Evolutionary conservation across 768 basidiomycete species (phyloP), one percentile per base, ranked within the genome.

Genomic region (Leccinum incarnatum): DNA sequence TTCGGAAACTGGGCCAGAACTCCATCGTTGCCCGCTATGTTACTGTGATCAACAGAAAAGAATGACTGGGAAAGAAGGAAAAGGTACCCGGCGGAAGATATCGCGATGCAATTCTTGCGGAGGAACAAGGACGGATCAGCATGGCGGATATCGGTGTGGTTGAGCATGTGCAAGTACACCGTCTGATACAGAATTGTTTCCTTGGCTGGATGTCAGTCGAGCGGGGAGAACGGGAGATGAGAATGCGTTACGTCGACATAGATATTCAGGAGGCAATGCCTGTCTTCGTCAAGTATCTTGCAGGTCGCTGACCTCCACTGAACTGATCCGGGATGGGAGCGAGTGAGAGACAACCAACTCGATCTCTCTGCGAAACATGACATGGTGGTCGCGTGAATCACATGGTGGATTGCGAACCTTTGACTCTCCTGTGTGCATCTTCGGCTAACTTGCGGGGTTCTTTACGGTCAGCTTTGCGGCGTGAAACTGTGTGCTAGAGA

Each of bases 101-200:
- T 83, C 14, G 84, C 84, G 42, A 95, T 71, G 67, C 89, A 91
- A 65, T 91, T 81, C 64, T 89, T 87, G 47, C 86, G 81, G 64
- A 84, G 85, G 71, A 94, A 91, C 7, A 94, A 70, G 1, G 92
- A 93, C 53, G 78, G 79, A 68, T 95, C 89, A 29, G 83, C 81
- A 36, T 78, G 78, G n/a, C 89, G 85, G 60, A 95, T 86, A 69
- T 94, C 92, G 30, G 90, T 90, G 65, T 91, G 87, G 60, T 84
- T 80, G 51, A 93, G 78, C 49, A 86, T 76, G 68, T 93, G 87
- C 56, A 91, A 76, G 68, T 85, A 84, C 55, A 91, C 77, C 9
- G 88, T 88, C 67, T 89, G 87, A 68, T 85, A 89, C 40, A 92
- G 72, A 34, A 84, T 84, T 25, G 83, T 82, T 73, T 89, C 87